Evolutionary conservation across 352 stramenopile genomes (phyloP).

Genomic region (Globisporangium takayamanum): DNA sequence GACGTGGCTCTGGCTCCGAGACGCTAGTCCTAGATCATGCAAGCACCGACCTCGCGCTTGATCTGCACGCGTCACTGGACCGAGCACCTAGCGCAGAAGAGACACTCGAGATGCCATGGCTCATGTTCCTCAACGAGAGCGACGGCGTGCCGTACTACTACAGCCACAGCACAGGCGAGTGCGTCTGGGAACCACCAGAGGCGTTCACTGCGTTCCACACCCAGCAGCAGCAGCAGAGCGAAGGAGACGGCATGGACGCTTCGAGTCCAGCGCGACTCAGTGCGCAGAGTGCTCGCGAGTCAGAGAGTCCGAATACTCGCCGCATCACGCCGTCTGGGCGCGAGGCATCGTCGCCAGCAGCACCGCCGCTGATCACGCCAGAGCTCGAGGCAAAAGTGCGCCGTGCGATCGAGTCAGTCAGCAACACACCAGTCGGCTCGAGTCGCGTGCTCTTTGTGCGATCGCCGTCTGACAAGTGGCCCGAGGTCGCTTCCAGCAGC

Average conservation of each 20-base stretch:
- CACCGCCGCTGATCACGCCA: slow-evolving; percentile 20
- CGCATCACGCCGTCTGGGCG: too few species aligned
- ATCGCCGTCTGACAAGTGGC: slow-evolving; percentile 25
- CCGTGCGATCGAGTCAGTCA: slow-evolving; percentile 35
- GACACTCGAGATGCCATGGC: slow-evolving; percentile 28
- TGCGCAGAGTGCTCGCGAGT: not conserved
- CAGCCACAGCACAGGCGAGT: slow-evolving; percentile 48
- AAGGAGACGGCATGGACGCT: not conserved
- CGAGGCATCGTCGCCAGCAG: too few species aligned
- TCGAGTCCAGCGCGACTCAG: too few species aligned
- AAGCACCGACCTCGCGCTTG: not conserved
- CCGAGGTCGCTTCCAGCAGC: slow-evolving; percentile 1
- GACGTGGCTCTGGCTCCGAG: too few species aligned
- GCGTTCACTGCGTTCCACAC: slow-evolving; percentile 40
- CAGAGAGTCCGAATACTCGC: not conserved
- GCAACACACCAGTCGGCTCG: slow-evolving; percentile 36
- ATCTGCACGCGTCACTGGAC: not conserved
- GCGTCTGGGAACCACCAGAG: slow-evolving; percentile 56
- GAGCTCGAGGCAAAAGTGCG: slow-evolving; percentile 54
- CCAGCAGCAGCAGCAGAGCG: slow-evolving; percentile 5
- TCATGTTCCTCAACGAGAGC: slow-evolving; percentile 65
- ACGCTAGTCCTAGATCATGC: not conserved
- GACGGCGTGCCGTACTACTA: slow-evolving; percentile 69
- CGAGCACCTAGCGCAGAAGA: not conserved
- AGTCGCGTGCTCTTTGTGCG: slow-evolving; percentile 37